Evolutionary conservation across 2,329 filamentous ascomycete genomes (phyloP).

Genomic region (Helicocarpus griseus): DNA sequence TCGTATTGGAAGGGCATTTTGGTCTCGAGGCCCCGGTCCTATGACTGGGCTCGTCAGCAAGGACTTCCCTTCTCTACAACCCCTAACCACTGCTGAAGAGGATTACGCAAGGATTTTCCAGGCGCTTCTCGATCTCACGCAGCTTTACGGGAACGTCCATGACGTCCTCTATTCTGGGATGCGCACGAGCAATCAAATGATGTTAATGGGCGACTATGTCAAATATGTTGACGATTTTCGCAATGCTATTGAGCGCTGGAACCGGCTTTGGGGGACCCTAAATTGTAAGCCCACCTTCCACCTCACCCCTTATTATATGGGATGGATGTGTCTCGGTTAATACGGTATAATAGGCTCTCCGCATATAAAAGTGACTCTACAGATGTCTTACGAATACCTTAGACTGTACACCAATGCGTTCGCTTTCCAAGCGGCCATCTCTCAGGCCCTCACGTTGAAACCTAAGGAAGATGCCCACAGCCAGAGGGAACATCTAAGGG

Average conservation of each 20-base stretch:
- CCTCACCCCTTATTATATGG: background rate
- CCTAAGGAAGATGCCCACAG: conserved; percentile 25
- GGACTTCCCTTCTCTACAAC: conserved; percentile 58
- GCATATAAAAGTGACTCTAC: conserved; percentile 55
- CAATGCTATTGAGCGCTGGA: conserved; percentile 59
- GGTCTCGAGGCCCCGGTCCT: conserved; percentile 61
- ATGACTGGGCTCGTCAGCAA: conserved; percentile 54
- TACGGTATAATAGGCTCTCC: conserved; percentile 43
- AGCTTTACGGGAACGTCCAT: conserved; percentile 64
- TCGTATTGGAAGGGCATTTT: conserved; percentile 61
- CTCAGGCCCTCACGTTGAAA: conserved; percentile 37
- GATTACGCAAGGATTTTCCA: conserved; percentile 61
- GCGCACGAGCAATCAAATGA: conserved; percentile 58
- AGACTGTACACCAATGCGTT: conserved; percentile 67
- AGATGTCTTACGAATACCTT: conserved; percentile 64
- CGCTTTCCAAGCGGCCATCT: conserved; percentile 62
- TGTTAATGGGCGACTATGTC: conserved; percentile 62
- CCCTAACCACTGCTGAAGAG: conserved; percentile 49
- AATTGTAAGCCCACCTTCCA: conserved; percentile 40
- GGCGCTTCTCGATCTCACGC: conserved; percentile 60
- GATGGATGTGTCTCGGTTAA: background rate
- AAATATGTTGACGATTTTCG: conserved; percentile 68
- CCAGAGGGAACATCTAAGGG: conserved; percentile 31
- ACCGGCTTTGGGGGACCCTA: conserved; percentile 57
- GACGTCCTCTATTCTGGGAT: conserved; percentile 65